A percentile compares a stretch with the other conserved stretches of the same genome.
phyloP scores from a whole-genome alignment of 176 grass and related monocot species.

The Rhipidocladum racemiflorum region DNA sequence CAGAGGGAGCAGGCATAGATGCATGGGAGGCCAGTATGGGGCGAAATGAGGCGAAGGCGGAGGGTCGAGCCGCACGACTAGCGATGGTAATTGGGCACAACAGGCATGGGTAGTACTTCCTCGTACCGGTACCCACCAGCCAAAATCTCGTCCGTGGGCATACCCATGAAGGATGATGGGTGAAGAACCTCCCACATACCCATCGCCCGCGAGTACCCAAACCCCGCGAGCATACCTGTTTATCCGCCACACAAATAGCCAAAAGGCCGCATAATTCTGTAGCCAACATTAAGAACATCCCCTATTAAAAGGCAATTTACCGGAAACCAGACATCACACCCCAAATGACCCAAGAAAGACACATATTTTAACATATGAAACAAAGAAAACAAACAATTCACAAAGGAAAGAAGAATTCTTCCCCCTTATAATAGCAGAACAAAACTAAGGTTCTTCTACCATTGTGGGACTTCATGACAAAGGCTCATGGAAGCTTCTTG shows the following conservation, averaged over 20 bases:
- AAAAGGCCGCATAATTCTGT: background rate
- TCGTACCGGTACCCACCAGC: no score
- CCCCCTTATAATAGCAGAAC: background rate
- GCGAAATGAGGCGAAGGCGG: no score
- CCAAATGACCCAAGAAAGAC: background rate
- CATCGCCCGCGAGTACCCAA: no score
- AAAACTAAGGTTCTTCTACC: background rate
- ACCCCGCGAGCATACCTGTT: no score
- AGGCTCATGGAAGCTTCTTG: background rate
- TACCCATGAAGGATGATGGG: no score
- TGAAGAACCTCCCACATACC: no score
- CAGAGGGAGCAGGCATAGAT: no score
- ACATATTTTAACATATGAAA: background rate
- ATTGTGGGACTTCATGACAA: background rate
- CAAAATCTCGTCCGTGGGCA: no score
- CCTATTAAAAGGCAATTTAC: background rate
- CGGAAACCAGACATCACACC: background rate
- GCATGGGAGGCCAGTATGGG: no score
- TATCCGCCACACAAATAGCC: no score
- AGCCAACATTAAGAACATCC: background rate
- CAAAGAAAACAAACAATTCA: background rate
- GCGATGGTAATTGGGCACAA: rapidly evolving
- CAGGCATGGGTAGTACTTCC: no score
- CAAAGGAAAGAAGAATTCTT: background rate
- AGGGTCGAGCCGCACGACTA: no score